phyloP scores from a whole-genome alignment of 2,329 filamentous ascomycete species.

The Aureobasidium vineae region DNA sequence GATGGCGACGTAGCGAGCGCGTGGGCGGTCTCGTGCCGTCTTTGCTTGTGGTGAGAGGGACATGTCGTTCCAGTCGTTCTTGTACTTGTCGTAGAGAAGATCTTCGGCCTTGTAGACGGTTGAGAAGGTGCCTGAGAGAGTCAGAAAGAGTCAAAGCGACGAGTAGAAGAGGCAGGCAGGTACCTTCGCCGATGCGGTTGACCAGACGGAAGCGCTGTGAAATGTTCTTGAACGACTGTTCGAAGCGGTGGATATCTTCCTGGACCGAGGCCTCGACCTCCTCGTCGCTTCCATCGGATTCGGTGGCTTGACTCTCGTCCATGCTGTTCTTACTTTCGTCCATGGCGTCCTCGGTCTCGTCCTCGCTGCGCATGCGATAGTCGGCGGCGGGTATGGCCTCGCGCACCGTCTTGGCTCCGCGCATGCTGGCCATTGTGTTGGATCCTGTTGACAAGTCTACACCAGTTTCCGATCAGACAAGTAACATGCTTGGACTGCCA shows the following conservation, averaged over 20 bases:
- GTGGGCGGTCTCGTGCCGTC: conserved; percentile 41
- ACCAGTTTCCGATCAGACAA: neutral
- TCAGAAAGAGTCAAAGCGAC: neutral
- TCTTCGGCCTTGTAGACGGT: conserved; percentile 99
- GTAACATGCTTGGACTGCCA: neutral
- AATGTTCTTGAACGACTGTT: conserved; percentile 79
- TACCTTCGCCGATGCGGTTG: conserved; percentile 96
- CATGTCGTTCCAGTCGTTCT: conserved; percentile 79
- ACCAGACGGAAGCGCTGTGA: conserved; percentile 82
- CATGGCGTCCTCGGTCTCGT: conserved; percentile 34
- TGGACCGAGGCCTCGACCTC: conserved; percentile 66
- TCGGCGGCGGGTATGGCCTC: conserved; percentile 28
- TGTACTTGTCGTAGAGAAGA: conserved; percentile 74
- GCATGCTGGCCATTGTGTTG: conserved; percentile 25
- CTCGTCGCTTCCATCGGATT: conserved; percentile 53
- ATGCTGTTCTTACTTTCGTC: conserved; percentile 52
- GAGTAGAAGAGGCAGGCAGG: conserved; percentile 24
- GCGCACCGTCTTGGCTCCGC: conserved; percentile 12
- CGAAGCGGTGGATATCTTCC: conserved; percentile 84
- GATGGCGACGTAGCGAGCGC: conserved; percentile 82
- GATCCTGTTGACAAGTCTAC: neutral
- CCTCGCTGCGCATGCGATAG: conserved; percentile 27
- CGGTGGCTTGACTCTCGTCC: conserved; percentile 53
- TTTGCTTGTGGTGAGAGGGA: conserved; percentile 63
- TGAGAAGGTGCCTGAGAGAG: conserved; percentile 78